phyloP scores from a whole-genome alignment of 352 stramenopile species.

The Globisporangium echinulatum region DNA sequence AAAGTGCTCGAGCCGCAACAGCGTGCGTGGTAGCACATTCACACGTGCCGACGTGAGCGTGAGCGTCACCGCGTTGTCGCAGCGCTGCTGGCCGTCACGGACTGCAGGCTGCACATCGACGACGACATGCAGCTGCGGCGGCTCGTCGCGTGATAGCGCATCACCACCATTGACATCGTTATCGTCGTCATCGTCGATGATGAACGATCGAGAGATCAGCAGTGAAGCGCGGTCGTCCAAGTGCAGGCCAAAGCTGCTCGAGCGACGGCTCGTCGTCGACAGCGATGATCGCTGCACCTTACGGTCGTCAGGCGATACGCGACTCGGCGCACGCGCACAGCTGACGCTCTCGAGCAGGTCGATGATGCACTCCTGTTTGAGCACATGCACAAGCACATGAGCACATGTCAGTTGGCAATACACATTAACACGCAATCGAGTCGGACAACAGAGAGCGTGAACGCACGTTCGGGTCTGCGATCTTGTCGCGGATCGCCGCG shows the following conservation, averaged over 20 bases:
- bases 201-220: neutral
- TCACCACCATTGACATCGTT: neutral
- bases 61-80: conserved; percentile 6
- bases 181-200: neutral
- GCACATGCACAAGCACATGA: neutral
- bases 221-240: conserved; percentile 3
- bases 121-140: conserved; percentile 6
- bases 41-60: conserved; percentile 36
- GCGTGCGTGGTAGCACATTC: conserved; percentile 40
- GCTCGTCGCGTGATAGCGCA: too few species aligned
- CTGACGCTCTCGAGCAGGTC: conserved; percentile 8
- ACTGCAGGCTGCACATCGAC: neutral
- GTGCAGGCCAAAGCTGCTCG: conserved; percentile 4
- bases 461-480: conserved; percentile 34
- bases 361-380: conserved; percentile 12
- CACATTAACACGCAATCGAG: neutral
- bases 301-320: neutral
- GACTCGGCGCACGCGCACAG: neutral
- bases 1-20: conserved; percentile 55
- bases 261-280: conserved; percentile 1
- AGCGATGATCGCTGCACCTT: neutral
- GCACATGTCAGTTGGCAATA: neutral
- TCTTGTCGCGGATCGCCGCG: conserved; percentile 34
- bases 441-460: neutral
- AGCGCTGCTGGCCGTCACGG: neutral